Evolutionary conservation across 2,329 filamentous ascomycete species (phyloP), one percentile per base, ranked within the genome.

Genomic region (Pleomassaria siparia): DNA sequence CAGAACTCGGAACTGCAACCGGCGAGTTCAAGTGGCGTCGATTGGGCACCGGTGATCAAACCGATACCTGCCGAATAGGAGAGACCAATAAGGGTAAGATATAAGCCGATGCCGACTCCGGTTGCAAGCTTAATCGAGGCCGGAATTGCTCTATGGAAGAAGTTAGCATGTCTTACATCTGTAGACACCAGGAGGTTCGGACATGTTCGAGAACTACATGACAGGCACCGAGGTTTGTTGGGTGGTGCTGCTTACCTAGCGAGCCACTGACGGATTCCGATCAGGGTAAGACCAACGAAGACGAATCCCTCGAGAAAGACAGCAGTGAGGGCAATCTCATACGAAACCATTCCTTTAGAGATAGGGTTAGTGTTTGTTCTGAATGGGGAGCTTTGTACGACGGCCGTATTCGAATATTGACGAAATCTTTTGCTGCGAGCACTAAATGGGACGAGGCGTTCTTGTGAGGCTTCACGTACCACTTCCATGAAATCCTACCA

Each of bases 251-350:
- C 36, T 39, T 24, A 39, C 36, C 36, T 25, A 15, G 41, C 41
- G 88, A 89, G 3, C 86, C 86, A 88, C 64, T 89, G 86, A 6
- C 86, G 82, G 77, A 88, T 82, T 16, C 85, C 85, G 1, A 85
- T 82, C 9, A 88, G 69, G 1, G 90, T 90, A 32, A 95, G 79
- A 2, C 76, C 87, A 42, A 95, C 82, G 72, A 95, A 95, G 52
- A 95, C 85, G 69, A 88, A 88, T 29, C 90, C 90, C 70, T 95
- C 90, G 12, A 94, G 86, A 66, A 95, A 95, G 56, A 94, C 90
- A 44, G 90, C 89, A 3, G 89, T 94, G 29, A 95, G 74, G 26
- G 90, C 90, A 33, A 91, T 79, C 44, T 80, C 70, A 65, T 89
- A 95, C 1, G 88, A 83, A 8, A 95, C 84, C 28, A 80, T 76